Percentiles rank a stretch among this genome's conserved stretches.
Evolutionary conservation across 179 eudicot species (phyloP).

Genomic region (Beta corolliflora): DNA sequence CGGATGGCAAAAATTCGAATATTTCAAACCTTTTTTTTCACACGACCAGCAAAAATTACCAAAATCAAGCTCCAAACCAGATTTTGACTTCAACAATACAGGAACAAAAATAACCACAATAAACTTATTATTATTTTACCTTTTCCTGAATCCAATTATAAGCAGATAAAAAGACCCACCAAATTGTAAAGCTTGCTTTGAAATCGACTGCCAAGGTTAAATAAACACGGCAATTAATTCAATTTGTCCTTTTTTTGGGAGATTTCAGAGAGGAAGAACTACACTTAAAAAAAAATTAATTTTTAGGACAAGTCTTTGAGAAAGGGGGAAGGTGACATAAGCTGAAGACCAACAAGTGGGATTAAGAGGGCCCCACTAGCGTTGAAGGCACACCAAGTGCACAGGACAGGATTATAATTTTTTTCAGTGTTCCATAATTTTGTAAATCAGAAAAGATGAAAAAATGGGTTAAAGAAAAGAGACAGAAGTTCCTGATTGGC

Average conservation of each 20-base stretch:
- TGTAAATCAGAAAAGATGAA: not conserved
- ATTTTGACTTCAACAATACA: constrained; percentile 16
- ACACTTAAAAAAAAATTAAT: not conserved
- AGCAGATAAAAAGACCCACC: constrained; percentile 20
- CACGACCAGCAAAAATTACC: not conserved
- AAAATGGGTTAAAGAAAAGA: not conserved
- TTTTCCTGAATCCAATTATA: not conserved
- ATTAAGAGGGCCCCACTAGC: constrained; percentile 16
- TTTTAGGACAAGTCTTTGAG: not conserved
- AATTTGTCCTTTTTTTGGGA: not conserved
- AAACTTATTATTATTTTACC: constrained; percentile 1
- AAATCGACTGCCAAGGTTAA: not conserved
- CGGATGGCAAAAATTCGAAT: constrained; percentile 23
- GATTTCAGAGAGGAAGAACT: not conserved
- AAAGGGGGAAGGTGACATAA: constrained; percentile 17
- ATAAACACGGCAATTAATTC: constrained; percentile 9
- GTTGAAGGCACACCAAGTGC: constrained; percentile 4
- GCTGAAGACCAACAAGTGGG: constrained; percentile 21
- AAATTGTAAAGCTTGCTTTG: too few species aligned
- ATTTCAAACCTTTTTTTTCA: constrained; percentile 6
- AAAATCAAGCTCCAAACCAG: not conserved
- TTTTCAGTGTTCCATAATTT: too few species aligned
- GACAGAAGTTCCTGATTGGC: constrained; percentile 12
- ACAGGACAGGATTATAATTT: not conserved
- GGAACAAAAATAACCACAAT: not conserved